These are phyloP conservation scores for Colletotrichum phormii DNA, from an alignment of 2,329 filamentous ascomycete genomes.

Conservation along the genomic window DNA sequence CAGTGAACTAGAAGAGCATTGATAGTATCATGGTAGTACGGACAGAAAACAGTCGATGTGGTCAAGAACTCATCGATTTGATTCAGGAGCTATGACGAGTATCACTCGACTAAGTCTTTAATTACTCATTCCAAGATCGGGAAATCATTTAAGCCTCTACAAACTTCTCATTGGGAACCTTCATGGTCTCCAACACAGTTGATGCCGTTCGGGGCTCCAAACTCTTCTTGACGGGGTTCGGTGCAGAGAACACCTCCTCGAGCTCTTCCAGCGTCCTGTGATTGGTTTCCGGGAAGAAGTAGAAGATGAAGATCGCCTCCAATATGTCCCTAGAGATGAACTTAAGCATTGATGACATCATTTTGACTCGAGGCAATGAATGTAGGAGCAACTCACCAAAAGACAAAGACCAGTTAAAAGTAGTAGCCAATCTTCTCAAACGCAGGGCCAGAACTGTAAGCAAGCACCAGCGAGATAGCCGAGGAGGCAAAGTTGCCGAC, in stretches of 20 bases:
- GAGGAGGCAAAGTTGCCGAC: constrained; percentile 56
- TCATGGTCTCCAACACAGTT: constrained; percentile 50
- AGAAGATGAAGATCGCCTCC: constrained; percentile 58
- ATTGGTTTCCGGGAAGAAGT: constrained; percentile 62
- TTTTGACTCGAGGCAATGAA: too few relatives aligned
- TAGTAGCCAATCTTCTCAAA: constrained; percentile 57
- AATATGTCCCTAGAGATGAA: constrained; percentile 45
- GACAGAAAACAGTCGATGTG: neutral
- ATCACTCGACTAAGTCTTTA: neutral
- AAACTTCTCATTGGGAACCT: constrained; percentile 29
- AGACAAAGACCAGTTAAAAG: constrained; percentile 59
- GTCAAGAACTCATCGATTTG: neutral
- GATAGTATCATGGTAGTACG: too few relatives aligned
- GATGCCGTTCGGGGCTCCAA: constrained; percentile 54
- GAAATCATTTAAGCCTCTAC: neutral
- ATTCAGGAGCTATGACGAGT: too few relatives aligned
- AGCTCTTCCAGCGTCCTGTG: constrained; percentile 65
- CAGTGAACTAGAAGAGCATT: too few relatives aligned
- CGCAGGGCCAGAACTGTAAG: constrained; percentile 57
- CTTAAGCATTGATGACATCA: neutral
- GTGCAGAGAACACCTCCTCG: constrained; percentile 61
- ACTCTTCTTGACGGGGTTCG: constrained; percentile 57
- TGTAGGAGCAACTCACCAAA: constrained; percentile 45
- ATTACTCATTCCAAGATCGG: too few relatives aligned
- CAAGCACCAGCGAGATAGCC: constrained; percentile 52